A percentile compares a stretch with the other conserved stretches of the same genome.
Evolutionary conservation across 441 rosid species (phyloP).

Genomic region (Erodium trifolium): DNA sequence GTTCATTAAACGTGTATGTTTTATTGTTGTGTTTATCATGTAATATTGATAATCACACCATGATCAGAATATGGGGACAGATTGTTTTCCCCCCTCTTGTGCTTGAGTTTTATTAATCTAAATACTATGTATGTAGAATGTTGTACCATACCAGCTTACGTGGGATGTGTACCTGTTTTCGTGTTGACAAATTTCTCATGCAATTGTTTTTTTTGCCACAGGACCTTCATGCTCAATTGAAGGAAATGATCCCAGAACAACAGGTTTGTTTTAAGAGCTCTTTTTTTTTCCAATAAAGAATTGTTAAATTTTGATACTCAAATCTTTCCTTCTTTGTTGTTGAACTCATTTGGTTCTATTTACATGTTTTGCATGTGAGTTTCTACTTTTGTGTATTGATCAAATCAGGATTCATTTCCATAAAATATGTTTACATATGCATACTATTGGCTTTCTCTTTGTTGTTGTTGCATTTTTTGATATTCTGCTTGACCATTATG

Average conservation of each 20-base stretch:
- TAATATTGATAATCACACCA: not conserved
- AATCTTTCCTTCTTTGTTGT: constrained; percentile 2
- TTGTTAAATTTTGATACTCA: not conserved
- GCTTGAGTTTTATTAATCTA: not conserved
- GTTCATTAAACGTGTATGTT: not conserved
- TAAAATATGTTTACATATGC: not conserved
- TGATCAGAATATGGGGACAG: not conserved
- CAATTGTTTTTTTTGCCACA: constrained; percentile 25
- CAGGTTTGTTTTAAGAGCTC: constrained; percentile 40
- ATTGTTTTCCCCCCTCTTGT: not conserved
- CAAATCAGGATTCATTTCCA: not conserved
- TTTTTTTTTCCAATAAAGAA: not conserved
- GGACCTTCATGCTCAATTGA: constrained; percentile 88
- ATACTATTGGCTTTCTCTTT: not conserved
- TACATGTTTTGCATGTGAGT: not conserved
- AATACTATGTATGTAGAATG: not conserved
- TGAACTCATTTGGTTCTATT: not conserved
- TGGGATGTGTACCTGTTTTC: no score
- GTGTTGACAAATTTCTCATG: no score
- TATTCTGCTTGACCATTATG: not conserved
- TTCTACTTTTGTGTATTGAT: constrained; percentile 2
- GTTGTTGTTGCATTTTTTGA: not conserved
- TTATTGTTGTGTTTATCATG: not conserved
- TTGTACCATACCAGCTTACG: no score
- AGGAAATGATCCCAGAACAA: constrained; percentile 87